Percentiles rank a stretch among this genome's conserved stretches.
These are phyloP conservation scores for Fistulinella prunicolor DNA, from an alignment of 768 basidiomycete species.

Conservation along the genomic window DNA sequence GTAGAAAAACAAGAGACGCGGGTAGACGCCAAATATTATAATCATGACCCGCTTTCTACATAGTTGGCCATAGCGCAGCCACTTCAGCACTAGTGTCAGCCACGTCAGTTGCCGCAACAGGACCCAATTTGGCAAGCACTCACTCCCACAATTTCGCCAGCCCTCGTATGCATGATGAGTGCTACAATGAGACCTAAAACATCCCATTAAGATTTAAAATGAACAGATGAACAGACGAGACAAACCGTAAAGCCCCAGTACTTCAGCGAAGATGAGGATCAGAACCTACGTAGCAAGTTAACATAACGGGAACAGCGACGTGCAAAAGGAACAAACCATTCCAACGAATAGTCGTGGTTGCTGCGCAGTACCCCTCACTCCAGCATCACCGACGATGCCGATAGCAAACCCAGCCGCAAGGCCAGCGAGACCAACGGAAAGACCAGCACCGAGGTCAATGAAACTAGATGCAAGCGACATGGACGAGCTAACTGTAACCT, in stretches of 20 bases:
- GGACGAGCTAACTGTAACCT: constrained; percentile 52
- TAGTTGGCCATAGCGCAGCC: neutral
- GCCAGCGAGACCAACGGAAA: constrained; percentile 90
- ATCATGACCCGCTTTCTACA: too few relatives aligned
- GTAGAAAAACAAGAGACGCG: too few relatives aligned
- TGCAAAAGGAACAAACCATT: constrained; percentile 56
- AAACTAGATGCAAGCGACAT: constrained; percentile 96
- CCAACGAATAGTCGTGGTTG: constrained; percentile 93
- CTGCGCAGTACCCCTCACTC: constrained; percentile 96
- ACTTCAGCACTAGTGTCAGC: constrained; percentile 23
- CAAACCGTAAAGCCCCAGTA: constrained; percentile 85
- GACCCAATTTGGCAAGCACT: neutral
- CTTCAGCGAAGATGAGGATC: constrained; percentile 97
- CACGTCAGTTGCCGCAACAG: neutral
- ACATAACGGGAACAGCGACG: neutral
- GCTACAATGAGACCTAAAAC: constrained; percentile 79
- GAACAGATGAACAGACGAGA: neutral
- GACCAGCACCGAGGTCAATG: constrained; percentile 90
- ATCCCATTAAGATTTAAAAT: neutral
- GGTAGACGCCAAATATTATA: constrained; percentile 6
- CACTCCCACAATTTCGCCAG: constrained; percentile 30
- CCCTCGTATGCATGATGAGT: constrained; percentile 89
- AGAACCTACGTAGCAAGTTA: constrained; percentile 57
- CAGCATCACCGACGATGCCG: constrained; percentile 98
- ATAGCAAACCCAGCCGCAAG: constrained; percentile 97